Evolutionary conservation across 371 early-diverging fungal species (phyloP).

Genomic region (Mortierella sp.): DNA sequence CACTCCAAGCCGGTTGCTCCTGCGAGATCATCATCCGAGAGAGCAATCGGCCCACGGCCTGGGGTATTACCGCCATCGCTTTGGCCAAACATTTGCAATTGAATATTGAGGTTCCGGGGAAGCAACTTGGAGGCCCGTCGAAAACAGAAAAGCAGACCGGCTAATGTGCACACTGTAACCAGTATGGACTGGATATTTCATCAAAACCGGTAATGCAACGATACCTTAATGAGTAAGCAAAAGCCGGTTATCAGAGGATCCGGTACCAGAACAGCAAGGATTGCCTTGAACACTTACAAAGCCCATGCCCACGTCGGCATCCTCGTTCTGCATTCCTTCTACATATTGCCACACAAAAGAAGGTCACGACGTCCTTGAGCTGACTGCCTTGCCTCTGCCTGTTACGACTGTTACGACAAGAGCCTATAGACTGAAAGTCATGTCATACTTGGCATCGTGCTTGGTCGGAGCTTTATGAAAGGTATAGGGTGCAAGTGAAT

Average conservation of each 20-base stretch:
- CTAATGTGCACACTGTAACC: constrained; percentile 29
- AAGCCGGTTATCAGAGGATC: no score
- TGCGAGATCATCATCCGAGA: constrained; percentile 42
- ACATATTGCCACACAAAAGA: not conserved
- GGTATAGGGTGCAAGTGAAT: constrained; percentile 9
- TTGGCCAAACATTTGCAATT: constrained; percentile 35
- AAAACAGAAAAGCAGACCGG: constrained; percentile 43
- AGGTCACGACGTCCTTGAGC: not conserved
- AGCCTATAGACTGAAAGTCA: not conserved
- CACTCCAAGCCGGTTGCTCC: constrained; percentile 46
- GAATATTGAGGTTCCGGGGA: constrained; percentile 41
- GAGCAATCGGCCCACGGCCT: constrained; percentile 48
- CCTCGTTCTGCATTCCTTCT: constrained; percentile 19
- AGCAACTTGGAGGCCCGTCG: constrained; percentile 40
- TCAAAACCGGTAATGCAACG: not conserved
- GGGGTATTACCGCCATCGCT: not conserved
- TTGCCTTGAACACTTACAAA: constrained; percentile 27
- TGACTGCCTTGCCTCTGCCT: no score
- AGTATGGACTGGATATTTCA: constrained; percentile 21
- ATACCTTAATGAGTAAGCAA: no score
- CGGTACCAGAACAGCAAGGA: no score
- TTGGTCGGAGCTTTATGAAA: constrained; percentile 2
- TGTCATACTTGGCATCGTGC: constrained; percentile 14
- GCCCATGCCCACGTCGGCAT: constrained; percentile 26
- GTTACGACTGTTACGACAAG: not conserved